A percentile compares a stretch with the other conserved stretches of the same genome.
These are phyloP conservation scores for Exophiala viscosa DNA, from an alignment of 2,329 filamentous ascomycete genomes.

Conservation along the genomic window DNA sequence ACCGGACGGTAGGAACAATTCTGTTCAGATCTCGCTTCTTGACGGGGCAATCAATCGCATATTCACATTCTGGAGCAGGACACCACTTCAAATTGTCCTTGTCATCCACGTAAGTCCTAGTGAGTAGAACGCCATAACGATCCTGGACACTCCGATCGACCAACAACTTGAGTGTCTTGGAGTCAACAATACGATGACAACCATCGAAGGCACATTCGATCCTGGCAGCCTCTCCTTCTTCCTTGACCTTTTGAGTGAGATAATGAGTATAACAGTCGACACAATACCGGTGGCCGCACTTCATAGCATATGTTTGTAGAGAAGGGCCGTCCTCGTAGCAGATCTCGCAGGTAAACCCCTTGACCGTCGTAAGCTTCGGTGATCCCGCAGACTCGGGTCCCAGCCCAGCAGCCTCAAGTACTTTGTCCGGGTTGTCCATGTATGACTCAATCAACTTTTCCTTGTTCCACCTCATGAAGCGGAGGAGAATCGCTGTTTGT, in stretches of 20 bases:
- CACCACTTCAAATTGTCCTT: conserved; percentile 97
- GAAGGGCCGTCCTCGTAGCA: conserved; percentile 84
- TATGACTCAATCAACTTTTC: conserved; percentile 92
- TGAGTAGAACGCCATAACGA: conserved; percentile 79
- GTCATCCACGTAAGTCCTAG: conserved; percentile 93
- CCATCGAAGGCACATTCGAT: conserved; percentile 89
- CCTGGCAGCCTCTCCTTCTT: conserved; percentile 89
- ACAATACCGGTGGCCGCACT: conserved; percentile 90
- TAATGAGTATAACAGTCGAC: conserved; percentile 91
- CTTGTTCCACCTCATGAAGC: conserved; percentile 92
- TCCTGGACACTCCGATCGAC: conserved; percentile 55
- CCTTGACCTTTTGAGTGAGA: conserved; percentile 84
- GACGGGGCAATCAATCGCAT: conserved; percentile 81
- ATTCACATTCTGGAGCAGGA: conserved; percentile 93
- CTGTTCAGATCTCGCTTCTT: conserved; percentile 82
- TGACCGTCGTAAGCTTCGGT: conserved; percentile 66
- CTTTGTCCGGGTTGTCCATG: conserved; percentile 79
- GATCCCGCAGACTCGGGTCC: conserved; percentile 59
- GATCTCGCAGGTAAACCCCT: conserved; percentile 87
- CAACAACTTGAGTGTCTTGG: conserved; percentile 77
- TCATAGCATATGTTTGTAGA: conserved; percentile 84
- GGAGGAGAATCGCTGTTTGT: conserved; percentile 82
- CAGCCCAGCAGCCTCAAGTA: conserved; percentile 80
- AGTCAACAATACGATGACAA: conserved; percentile 87
- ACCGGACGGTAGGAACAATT: conserved; percentile 86